Percentiles rank a stretch among this genome's conserved stretches.
Evolutionary conservation across 495 filamentous ascomycete genomes (phyloP).

Genomic region (Haplographium delicatum): DNA sequence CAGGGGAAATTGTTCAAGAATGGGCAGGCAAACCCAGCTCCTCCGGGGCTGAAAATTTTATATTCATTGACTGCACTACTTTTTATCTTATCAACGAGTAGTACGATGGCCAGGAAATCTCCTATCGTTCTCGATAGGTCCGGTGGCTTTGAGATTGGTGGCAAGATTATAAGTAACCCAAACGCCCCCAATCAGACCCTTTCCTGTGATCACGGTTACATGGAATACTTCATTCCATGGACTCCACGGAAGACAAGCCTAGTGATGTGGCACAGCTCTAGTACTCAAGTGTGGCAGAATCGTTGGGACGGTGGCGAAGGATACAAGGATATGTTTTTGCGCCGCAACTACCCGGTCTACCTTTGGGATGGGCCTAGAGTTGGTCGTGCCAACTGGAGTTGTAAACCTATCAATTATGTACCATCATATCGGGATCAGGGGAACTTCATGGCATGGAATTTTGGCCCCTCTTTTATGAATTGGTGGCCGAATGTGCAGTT

Average conservation of each 20-base stretch:
- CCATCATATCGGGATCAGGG: slow-evolving; percentile 35
- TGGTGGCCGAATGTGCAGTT: slow-evolving; percentile 44
- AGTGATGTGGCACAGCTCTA: slow-evolving; percentile 45
- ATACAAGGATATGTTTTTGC: slow-evolving; percentile 45
- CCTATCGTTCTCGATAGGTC: too few relatives aligned
- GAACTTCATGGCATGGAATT: slow-evolving; percentile 42
- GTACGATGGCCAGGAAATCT: too few relatives aligned
- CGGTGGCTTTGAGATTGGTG: slow-evolving; percentile 36
- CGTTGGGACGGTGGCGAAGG: slow-evolving; percentile 43
- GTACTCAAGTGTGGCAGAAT: slow-evolving; percentile 43
- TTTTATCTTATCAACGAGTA: too few relatives aligned
- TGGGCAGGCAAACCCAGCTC: too few relatives aligned
- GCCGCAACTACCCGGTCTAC: slow-evolving; percentile 43
- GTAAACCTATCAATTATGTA: slow-evolving; percentile 31
- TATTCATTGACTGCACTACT: too few relatives aligned
- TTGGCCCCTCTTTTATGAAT: slow-evolving; percentile 32
- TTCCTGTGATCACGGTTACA: slow-evolving; percentile 44
- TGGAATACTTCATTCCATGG: slow-evolving; percentile 47
- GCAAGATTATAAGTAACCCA: slow-evolving; percentile 30
- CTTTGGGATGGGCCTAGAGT: slow-evolving; percentile 44
- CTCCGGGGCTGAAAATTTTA: too few relatives aligned
- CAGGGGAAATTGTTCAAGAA: too few relatives aligned
- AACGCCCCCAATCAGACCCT: slow-evolving; percentile 27
- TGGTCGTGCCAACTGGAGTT: slow-evolving; percentile 42
- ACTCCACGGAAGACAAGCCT: slow-evolving; percentile 36